Evolutionary conservation across 176 grass and related monocot species (phyloP).

Genomic region (Canna indica): DNA sequence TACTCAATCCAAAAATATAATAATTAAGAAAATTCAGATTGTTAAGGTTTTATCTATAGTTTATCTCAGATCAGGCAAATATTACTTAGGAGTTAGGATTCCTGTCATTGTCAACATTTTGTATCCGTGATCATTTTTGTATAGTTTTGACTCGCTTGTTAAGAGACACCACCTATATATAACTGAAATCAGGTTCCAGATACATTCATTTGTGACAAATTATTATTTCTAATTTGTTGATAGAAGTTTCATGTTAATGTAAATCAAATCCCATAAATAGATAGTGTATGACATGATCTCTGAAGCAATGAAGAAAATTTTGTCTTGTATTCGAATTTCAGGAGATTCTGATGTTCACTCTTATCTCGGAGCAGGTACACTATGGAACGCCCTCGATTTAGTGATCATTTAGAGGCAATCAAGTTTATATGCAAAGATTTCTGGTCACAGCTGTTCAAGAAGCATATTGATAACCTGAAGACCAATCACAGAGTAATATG

Average conservation of each 20-base stretch:
- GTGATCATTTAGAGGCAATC: constrained; percentile 90
- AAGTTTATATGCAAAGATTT: constrained; percentile 99
- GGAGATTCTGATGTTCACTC: neutral
- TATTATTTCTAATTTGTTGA: neutral
- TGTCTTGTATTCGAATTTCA: neutral
- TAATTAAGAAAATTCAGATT: neutral
- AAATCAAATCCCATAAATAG: neutral
- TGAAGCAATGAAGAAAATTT: neutral
- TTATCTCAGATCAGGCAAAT: too few relatives aligned
- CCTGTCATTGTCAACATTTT: neutral
- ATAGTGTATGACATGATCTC: neutral
- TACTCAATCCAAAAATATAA: too few relatives aligned
- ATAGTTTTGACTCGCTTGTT: neutral
- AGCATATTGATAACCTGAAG: constrained; percentile 93
- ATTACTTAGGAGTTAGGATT: neutral
- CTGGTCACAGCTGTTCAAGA: constrained; percentile 95
- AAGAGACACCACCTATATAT: neutral
- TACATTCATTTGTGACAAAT: neutral
- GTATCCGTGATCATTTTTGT: neutral
- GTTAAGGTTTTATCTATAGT: too few relatives aligned
- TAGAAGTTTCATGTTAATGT: neutral
- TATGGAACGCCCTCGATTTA: constrained; percentile 82
- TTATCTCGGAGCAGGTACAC: constrained; percentile 52
- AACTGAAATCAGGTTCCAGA: neutral
- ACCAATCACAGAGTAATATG: constrained; percentile 80